Conservation (phyloP, 176 grass and related monocot genomes). For the Eleusine indica region DNA sequence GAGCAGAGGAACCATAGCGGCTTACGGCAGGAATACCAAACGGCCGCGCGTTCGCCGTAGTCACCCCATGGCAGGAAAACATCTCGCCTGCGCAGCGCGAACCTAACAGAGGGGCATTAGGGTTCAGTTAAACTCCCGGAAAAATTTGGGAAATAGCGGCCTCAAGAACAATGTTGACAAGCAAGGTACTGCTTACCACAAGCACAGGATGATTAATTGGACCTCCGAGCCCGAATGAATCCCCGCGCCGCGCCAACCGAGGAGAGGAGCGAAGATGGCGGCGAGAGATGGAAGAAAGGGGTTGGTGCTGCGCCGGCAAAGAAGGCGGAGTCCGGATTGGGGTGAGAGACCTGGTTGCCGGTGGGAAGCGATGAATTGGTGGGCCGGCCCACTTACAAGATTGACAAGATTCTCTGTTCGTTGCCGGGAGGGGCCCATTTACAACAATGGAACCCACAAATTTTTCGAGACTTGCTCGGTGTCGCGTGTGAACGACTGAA, state of each 20-base stretch:
- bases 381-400: background rate
- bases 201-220: background rate
- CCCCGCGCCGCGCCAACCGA: background rate
- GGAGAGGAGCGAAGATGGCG: background rate
- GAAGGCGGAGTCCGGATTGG: background rate
- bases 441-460: too few species aligned
- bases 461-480: too few species aligned
- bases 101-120: slow-evolving; percentile 20
- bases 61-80: slow-evolving; percentile 13
- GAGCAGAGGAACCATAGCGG: slow-evolving; percentile 8
- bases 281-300: background rate
- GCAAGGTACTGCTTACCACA: background rate
- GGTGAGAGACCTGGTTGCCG: too few species aligned
- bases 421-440: background rate
- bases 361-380: background rate
- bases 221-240: background rate
- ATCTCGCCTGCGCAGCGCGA: background rate
- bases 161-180: background rate
- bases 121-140: background rate
- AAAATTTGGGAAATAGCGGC: background rate
- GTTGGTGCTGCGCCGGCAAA: background rate
- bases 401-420: background rate
- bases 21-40: slow-evolving; percentile 15
- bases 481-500: too few species aligned
- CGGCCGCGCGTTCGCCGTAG: slow-evolving; percentile 36